These are phyloP conservation scores for Fusarium burgessii DNA, from an alignment of 2,329 filamentous ascomycete genomes.

Conservation along the genomic window DNA sequence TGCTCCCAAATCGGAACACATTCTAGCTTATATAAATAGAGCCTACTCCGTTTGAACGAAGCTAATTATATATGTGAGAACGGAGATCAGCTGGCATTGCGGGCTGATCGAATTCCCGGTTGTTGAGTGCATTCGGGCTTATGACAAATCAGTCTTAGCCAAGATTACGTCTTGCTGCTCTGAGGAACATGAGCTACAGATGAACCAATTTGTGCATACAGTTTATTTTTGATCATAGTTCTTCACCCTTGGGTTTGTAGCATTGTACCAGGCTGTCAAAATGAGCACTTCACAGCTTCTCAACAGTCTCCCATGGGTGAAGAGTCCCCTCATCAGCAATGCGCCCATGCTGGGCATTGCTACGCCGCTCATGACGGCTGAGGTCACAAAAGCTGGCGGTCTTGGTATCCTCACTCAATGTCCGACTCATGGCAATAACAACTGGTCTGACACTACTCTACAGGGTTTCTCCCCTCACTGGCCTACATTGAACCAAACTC, in stretches of 20 bases:
- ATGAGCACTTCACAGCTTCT: constrained; percentile 47
- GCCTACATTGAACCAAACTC: constrained; percentile 49
- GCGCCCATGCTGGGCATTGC: constrained; percentile 54
- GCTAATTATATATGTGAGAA: background rate
- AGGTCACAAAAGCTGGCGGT: constrained; percentile 55
- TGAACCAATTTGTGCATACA: background rate
- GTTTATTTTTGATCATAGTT: background rate
- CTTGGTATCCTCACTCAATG: constrained; percentile 46
- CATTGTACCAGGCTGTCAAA: background rate
- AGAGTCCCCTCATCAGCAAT: constrained; percentile 50
- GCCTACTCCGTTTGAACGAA: too few relatives aligned
- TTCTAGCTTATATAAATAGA: background rate
- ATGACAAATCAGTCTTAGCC: constrained; percentile 34
- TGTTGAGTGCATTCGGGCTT: background rate
- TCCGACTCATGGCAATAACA: background rate
- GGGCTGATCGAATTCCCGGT: background rate
- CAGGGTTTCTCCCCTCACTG: constrained; percentile 52
- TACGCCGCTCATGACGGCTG: constrained; percentile 51
- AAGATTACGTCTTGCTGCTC: background rate
- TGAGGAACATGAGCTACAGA: background rate
- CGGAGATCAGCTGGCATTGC: background rate
- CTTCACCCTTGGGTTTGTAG: background rate
- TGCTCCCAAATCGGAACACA: background rate
- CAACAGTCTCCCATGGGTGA: constrained; percentile 49
- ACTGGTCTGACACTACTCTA: background rate